Evolutionary conservation across 225 moss, liverwort and hornwort species (phyloP), one percentile per base, ranked within the genome.

Genomic region (Ulota crispa): DNA sequence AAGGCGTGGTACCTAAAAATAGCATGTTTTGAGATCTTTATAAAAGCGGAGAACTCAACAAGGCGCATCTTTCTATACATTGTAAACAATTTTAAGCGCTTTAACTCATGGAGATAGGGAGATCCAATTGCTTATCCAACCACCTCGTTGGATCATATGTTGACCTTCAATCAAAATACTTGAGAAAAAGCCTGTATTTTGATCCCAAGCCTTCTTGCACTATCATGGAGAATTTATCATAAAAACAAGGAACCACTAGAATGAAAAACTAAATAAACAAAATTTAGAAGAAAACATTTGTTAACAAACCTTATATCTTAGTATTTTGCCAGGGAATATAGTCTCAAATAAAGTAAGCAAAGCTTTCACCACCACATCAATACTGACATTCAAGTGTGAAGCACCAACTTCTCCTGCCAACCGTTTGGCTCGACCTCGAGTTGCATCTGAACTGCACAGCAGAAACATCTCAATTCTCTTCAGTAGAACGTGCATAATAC

Each of bases 321-420:
- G 85, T 61, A 50, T 89, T 73, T 88, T 86, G 24, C 96, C 94
- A 55, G 96, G 93, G 59, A 87, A 87, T 55, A 96, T 69, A 34
- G 89, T 76, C 6, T 85, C 87, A 67, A 94, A 91, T 57, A 96
- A 73, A 19, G 91, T 68, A 10, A 94, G 80, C 81, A 94, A 83
- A 39, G 94, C 88, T 82, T 88, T 87, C 26, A 96, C 86, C 42
- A 92, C 93, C 27, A 89, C 59, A 79, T 94, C 94, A 81, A 96
- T 91, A n/a, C 90, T 94, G 28, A 94, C 89, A 89, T 92, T 92
- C 62, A 93, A 65, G 77, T 96, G 94, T 54, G 91, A 93, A 53
- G 93, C 94, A 60, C 96, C 96, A 39, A 96, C 70, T 87, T 96
- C 96, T 68, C 78, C 86, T 54, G 96, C 96, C 79, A 96, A 88